Conservation (phyloP, 1,284 basidiomycete genomes). For the Ustilago lituana region DNA sequence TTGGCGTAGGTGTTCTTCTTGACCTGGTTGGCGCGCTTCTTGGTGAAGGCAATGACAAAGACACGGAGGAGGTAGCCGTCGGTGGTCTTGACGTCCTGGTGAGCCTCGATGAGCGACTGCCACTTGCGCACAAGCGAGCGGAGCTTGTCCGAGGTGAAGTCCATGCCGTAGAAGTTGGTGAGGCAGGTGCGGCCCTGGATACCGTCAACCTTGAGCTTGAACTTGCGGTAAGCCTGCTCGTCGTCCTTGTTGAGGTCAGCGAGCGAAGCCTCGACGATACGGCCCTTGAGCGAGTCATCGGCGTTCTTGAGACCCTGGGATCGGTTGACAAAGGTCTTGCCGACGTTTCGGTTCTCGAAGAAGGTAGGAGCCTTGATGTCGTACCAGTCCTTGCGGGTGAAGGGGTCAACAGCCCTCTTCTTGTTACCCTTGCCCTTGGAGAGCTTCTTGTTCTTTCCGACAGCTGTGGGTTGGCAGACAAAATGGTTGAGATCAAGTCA, state of each 20-base stretch:
- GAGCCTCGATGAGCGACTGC: slow-evolving; percentile 98
- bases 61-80: slow-evolving; percentile 99
- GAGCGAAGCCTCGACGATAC: slow-evolving; percentile 94
- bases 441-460: slow-evolving; percentile 91
- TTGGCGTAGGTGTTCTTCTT: slow-evolving; percentile 99
- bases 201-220: slow-evolving; percentile 96
- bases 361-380: slow-evolving; percentile 98
- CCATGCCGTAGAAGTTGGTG: slow-evolving; percentile 99
- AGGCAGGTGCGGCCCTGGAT: slow-evolving; percentile 99
- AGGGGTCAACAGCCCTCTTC: slow-evolving; percentile 99
- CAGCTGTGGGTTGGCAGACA: slow-evolving; percentile 52
- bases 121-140: slow-evolving; percentile 99
- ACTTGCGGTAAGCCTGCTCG: slow-evolving; percentile 99
- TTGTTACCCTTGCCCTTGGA: slow-evolving; percentile 99
- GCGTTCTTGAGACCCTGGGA: slow-evolving; percentile 99
- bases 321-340: slow-evolving; percentile 98
- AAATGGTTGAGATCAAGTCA: slow-evolving; percentile 1
- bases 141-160: slow-evolving; percentile 99
- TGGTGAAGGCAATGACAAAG: slow-evolving; percentile 99
- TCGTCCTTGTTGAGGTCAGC: slow-evolving; percentile 99
- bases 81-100: slow-evolving; percentile 98
- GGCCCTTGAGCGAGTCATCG: slow-evolving; percentile 97
- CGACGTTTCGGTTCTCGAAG: slow-evolving; percentile 95
- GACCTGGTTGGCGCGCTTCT: slow-evolving; percentile 94
- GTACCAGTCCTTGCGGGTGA: slow-evolving; percentile 99